Base-by-base conservation (phyloP, 768 basidiomycete species). In the Mycena pura region DNA sequence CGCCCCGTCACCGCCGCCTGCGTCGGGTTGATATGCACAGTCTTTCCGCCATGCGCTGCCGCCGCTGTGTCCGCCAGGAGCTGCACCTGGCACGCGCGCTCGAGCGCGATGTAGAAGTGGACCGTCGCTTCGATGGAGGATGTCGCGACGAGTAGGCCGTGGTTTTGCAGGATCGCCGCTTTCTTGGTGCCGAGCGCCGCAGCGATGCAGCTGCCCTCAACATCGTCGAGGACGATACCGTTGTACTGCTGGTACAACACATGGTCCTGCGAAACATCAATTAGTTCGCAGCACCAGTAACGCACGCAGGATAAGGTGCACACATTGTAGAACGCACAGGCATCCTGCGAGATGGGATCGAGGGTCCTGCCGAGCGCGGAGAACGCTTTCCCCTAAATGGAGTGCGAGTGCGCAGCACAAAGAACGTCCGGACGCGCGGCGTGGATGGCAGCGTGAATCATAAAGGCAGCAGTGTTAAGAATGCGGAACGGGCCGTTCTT, bases 311-410 rank as follows among this genome's bases (percentile, higher is more conserved):
- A n/a, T n/a, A n/a, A n/a, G 36, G 46, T 43, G 25, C 36, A 24
- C 21, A 67, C 52, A 44, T 81, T 67, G 60, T 78, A 78, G 65
- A 84, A 80, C 3, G 75, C 73, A 56, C 79, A 81, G 10, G 77
- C 64, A 57, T 82, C 82, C 66, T 82, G 81, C 7, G 77, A 77
- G 39, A 79, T 73, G 65, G 79, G 76, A 28, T 82, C 78, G 34
- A 82, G 70, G 14, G 74, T 70, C 27, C 71, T 75, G 14, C 82
- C 81, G 24, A 84, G 75, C 9, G 79, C 72, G 8, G 80, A 79
- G 70, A 80, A 85, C 0, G 82, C 80, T 65, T 81, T 83, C 31
- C 83, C 84, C 67, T 79, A 72, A 6, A 78, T 70, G 10, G 81
- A 80, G 66, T 83, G 82, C 17, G 79, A 80, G 63, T 84, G 83